A percentile compares a stretch with the other conserved stretches of the same genome.
Evolutionary conservation across 257 asterid genomes (phyloP).

Genomic region (Striga asiatica): DNA sequence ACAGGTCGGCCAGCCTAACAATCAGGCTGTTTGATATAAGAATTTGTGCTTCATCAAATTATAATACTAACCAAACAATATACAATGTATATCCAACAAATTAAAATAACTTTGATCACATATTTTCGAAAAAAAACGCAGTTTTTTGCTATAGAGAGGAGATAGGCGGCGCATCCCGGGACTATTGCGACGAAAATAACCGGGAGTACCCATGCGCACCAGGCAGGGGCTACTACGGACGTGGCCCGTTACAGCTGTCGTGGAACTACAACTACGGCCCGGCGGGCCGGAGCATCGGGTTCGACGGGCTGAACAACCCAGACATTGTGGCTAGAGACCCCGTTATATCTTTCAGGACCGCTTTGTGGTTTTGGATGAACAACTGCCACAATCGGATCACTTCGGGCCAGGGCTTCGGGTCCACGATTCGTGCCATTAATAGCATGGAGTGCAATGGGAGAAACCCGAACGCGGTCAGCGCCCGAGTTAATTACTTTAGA

Average conservation of each 20-base stretch:
- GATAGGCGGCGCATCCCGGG: constrained; percentile 10
- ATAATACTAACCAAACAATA: too few relatives aligned
- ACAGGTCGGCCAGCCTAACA: too few relatives aligned
- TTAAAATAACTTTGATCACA: too few relatives aligned
- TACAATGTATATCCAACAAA: too few relatives aligned
- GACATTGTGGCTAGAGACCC: constrained; percentile 17
- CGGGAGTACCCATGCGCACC: constrained; percentile 17
- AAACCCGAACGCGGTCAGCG: constrained; percentile 20
- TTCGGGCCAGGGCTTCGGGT: constrained; percentile 40
- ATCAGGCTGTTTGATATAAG: too few relatives aligned
- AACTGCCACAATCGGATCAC: constrained; percentile 27
- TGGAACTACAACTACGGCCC: constrained; percentile 31
- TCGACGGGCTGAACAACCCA: constrained; percentile 22
- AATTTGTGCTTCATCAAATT: too few relatives aligned
- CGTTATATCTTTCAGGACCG: constrained; percentile 19
- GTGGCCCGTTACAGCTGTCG: constrained; percentile 27
- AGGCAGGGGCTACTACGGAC: constrained; percentile 18
- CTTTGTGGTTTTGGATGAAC: constrained; percentile 47
- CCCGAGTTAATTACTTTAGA: constrained; percentile 32
- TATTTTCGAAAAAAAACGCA: background rate
- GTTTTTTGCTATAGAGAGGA: constrained; percentile 23
- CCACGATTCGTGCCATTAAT: constrained; percentile 38
- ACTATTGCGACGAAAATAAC: constrained; percentile 20
- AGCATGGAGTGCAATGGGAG: constrained; percentile 39
- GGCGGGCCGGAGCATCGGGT: constrained; percentile 23